Conservation (phyloP, 2,329 filamentous ascomycete species). For the Ascochyta koolunga region DNA sequence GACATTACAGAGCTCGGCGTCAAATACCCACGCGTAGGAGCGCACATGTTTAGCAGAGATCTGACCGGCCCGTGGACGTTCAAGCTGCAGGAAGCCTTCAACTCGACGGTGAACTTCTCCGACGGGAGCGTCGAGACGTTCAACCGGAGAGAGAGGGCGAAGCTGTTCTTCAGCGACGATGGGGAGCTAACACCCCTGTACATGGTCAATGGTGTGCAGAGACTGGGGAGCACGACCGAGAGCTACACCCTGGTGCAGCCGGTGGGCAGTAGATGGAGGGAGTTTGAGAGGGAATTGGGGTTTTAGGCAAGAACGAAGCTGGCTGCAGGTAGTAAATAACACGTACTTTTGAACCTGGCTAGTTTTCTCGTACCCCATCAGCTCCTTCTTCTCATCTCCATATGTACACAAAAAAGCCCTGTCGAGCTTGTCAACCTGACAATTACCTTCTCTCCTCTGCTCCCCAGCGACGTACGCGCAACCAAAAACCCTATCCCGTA, state of each 20-base stretch:
- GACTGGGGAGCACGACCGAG: slow-evolving; percentile 33
- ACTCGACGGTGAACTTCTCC: slow-evolving; percentile 41
- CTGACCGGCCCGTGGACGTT: slow-evolving; percentile 43
- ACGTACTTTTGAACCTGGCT: no score
- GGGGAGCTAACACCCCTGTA: slow-evolving; percentile 56
- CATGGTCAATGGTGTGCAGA: slow-evolving; percentile 56
- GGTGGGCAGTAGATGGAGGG: slow-evolving; percentile 27
- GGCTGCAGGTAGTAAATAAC: no score
- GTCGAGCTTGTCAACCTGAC: no score
- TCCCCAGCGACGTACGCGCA: no score
- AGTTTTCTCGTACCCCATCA: no score
- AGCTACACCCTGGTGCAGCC: slow-evolving; percentile 54
- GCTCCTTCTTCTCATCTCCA: no score
- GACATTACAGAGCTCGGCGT: slow-evolving; percentile 32
- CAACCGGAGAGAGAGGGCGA: slow-evolving; percentile 56
- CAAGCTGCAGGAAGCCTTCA: slow-evolving; percentile 38
- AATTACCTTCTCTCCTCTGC: no score
- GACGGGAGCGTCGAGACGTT: slow-evolving; percentile 51
- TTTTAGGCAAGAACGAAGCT: slow-evolving; percentile 4
- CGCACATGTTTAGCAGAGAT: slow-evolving; percentile 40
- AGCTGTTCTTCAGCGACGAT: slow-evolving; percentile 57
- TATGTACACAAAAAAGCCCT: no score
- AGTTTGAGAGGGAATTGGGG: slow-evolving; percentile 20
- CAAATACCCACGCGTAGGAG: slow-evolving; percentile 42
- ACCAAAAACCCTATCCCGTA: no score